These are phyloP conservation scores for Neurospora tetraspora DNA, from an alignment of 495 filamentous ascomycete genomes.

Conservation along the genomic window DNA sequence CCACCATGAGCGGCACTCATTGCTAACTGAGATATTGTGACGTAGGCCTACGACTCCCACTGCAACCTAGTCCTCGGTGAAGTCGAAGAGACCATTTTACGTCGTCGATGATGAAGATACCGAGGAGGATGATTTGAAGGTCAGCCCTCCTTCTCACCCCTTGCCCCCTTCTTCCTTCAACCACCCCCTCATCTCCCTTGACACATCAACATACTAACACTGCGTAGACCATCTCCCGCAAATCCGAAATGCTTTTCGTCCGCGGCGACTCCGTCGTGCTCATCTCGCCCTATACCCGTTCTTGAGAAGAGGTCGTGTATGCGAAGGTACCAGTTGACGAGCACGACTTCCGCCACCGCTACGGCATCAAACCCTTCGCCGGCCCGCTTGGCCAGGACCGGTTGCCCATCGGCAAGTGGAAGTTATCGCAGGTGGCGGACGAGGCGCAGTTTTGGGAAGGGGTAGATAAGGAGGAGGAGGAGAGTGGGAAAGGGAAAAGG, in stretches of 20 bases:
- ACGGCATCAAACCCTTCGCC: background rate
- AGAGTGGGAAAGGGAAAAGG: background rate
- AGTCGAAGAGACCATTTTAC: conserved; percentile 94
- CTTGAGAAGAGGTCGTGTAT: conserved; percentile 12
- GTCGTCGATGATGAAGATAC: conserved; percentile 74
- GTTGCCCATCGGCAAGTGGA: background rate
- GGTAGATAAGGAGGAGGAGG: background rate
- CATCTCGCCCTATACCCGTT: conserved; percentile 63
- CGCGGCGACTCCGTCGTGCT: conserved; percentile 96
- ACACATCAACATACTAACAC: background rate
- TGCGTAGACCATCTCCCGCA: conserved; percentile 80
- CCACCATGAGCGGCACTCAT: background rate
- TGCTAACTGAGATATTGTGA: background rate
- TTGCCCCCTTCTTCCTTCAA: background rate
- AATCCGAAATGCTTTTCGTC: conserved; percentile 99
- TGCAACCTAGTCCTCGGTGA: conserved; percentile 98
- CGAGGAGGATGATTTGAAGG: conserved; percentile 49
- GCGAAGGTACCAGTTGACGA: background rate
- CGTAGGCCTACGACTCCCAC: conserved; percentile 92
- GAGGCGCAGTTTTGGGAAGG: background rate
- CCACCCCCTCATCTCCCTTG: background rate
- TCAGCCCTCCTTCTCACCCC: background rate
- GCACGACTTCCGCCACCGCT: background rate
- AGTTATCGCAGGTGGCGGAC: background rate
- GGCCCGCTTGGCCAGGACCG: background rate